Base-by-base conservation (phyloP, 1,284 basidiomycete genomes). In the Ceratobasidium sp. region DNA sequence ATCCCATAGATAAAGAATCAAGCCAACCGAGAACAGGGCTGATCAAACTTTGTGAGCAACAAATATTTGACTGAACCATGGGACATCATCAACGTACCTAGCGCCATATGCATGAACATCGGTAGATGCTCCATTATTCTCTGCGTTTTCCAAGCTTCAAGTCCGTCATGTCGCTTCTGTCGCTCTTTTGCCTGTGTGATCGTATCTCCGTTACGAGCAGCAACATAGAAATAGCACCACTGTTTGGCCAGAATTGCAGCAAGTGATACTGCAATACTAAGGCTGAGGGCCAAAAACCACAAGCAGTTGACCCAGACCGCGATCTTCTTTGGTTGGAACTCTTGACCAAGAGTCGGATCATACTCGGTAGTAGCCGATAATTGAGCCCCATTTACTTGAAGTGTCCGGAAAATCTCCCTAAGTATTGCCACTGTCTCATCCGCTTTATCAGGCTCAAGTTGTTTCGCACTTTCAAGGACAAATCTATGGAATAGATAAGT, bases 161-260 rank as follows among this genome's bases (percentile, higher is more conserved):
- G 40, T 44, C 69, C 69, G 26, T 46, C 23, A 33, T 44, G 46
- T 10, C 69, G 69, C 40, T 40, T 61, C 40, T 72, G 69, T 3
- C 69, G 69, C 13, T 72, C 56, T 28, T 60, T 44, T 6, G 69
- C 53, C 61, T 61, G 69, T 1, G 69, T 46, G 28, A 72, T 60
- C 6, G 69, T 39, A 20, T 72, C 69, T 10, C 69, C 69, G 1
- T 7, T 72, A 15, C 69, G 55, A 28, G 18, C 18, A 18, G 33
- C 44, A 6, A 72, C 33, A 20, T 39, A 72, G 18, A 60, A 72
- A n/a, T 60, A 72, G 69, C 69, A 72, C 69, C 69, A 72, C 40
- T 72, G 69, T 26, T 60, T 72, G 5, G 69, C 69, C 39, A 61
- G 55, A 55, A 72, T 72, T 3, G 69, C 56, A 33, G 40, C 69